These are phyloP conservation scores for Neoascochyta sp. DNA, from an alignment of 2,329 filamentous ascomycete species.

Conservation along the genomic window DNA sequence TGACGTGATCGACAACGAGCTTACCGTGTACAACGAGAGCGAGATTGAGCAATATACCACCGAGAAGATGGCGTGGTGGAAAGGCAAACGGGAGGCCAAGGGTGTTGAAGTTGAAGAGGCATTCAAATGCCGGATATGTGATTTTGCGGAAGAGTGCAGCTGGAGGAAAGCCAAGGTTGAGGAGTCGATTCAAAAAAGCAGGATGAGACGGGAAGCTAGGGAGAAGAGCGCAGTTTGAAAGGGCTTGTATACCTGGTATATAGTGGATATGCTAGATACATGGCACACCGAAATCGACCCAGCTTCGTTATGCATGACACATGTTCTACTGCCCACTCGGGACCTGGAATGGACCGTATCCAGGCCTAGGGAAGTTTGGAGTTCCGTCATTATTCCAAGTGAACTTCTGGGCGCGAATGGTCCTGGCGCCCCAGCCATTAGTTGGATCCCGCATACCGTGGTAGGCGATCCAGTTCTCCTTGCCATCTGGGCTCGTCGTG, in stretches of 20 bases:
- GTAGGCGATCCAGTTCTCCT: conserved; percentile 52
- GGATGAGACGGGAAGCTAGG: conserved; percentile 19
- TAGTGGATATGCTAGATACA: no score
- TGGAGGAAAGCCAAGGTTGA: conserved; percentile 72
- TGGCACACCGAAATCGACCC: no score
- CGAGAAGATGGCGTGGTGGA: conserved; percentile 82
- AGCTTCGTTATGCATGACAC: no score
- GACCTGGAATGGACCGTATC: conserved; percentile 46
- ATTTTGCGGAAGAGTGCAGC: conserved; percentile 72
- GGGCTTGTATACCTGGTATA: no score
- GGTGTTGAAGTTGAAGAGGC: conserved; percentile 82
- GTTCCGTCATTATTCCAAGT: conserved; percentile 48
- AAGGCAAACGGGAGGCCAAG: conserved; percentile 64
- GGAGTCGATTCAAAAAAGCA: conserved; percentile 47
- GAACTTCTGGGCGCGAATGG: conserved; percentile 50
- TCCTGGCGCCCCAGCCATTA: conserved; percentile 47
- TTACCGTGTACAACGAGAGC: conserved; percentile 63
- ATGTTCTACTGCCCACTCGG: conserved; percentile 32
- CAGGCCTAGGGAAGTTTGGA: conserved; percentile 48
- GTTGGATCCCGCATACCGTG: conserved; percentile 51
- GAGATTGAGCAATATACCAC: conserved; percentile 63
- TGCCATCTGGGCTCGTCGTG: conserved; percentile 47
- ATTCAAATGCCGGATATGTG: conserved; percentile 82
- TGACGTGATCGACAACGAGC: conserved; percentile 54
- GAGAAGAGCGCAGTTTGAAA: conserved; percentile 27